These are phyloP conservation scores for Tylopilus vinaceipallidus DNA, from an alignment of 768 basidiomycete genomes.

Conservation along the genomic window DNA sequence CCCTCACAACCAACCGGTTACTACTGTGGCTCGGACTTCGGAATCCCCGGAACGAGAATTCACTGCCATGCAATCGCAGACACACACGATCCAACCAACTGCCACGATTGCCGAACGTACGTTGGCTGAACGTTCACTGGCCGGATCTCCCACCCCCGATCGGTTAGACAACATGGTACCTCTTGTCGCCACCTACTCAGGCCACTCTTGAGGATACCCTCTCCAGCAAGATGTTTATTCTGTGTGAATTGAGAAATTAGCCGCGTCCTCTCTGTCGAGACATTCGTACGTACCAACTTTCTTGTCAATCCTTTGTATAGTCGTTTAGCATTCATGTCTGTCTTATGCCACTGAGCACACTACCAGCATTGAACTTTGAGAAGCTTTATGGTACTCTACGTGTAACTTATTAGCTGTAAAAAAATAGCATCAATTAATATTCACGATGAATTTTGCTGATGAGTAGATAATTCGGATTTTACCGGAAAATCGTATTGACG, in stretches of 20 bases:
- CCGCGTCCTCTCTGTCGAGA: not conserved
- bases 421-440: slow-evolving; percentile 1
- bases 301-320: slow-evolving; percentile 8
- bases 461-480: not conserved
- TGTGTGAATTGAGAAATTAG: not conserved
- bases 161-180: slow-evolving; percentile 43
- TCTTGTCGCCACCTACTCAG: slow-evolving; percentile 25
- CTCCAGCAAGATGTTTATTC: not conserved
- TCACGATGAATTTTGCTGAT: not conserved
- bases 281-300: slow-evolving; percentile 2
- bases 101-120: slow-evolving; percentile 42
- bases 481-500: not conserved
- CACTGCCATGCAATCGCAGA: slow-evolving; percentile 33
- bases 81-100: slow-evolving; percentile 42
- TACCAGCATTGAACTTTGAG: not conserved
- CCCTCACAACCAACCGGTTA: slow-evolving; percentile 72
- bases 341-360: not conserved
- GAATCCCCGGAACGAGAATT: slow-evolving; percentile 27
- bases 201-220: slow-evolving; percentile 8
- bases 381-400: slow-evolving; percentile 11
- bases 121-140: slow-evolving; percentile 39
- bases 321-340: slow-evolving; percentile 1
- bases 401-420: slow-evolving; percentile 9
- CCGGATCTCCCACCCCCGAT: slow-evolving; percentile 39
- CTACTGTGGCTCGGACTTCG: slow-evolving; percentile 28